Conservation (phyloP, 257 asterid genomes). For the Nicotiana obtusifolia region DNA sequence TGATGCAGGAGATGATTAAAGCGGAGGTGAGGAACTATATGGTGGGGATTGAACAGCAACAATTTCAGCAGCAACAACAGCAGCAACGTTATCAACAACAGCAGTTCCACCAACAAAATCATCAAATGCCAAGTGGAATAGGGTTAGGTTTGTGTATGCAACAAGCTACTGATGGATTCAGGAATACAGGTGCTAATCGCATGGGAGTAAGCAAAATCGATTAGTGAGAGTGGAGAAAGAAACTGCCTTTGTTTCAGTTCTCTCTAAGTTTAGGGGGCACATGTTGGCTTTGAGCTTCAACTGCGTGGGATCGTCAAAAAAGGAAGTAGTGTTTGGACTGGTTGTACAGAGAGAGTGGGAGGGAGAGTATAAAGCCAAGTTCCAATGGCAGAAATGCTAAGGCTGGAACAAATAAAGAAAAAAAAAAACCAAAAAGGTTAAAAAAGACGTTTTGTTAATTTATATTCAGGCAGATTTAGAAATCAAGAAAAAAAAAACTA, state of each 20-base stretch:
- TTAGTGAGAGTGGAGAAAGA: constrained; percentile 22
- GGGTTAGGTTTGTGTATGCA: constrained; percentile 49
- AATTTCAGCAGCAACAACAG: constrained; percentile 15
- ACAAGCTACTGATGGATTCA: constrained; percentile 55
- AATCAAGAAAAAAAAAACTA: neutral
- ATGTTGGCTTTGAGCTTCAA: neutral
- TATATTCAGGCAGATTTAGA: constrained; percentile 9
- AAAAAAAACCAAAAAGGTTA: neutral
- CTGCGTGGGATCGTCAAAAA: constrained; percentile 6
- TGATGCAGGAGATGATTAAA: constrained; percentile 82
- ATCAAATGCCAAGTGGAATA: constrained; percentile 27
- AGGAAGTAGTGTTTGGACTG: constrained; percentile 17
- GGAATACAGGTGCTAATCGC: constrained; percentile 55
- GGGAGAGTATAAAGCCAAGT: constrained; percentile 7
- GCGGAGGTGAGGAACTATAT: constrained; percentile 79
- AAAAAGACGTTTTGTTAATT: neutral
- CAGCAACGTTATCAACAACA: constrained; percentile 24
- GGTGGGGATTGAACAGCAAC: constrained; percentile 39
- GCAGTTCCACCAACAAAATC: constrained; percentile 24
- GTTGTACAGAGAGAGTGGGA: constrained; percentile 32
- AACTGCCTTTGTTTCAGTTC: constrained; percentile 47
- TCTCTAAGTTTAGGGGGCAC: neutral
- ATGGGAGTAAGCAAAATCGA: constrained; percentile 59
- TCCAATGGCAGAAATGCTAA: constrained; percentile 10
- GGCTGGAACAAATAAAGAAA: constrained; percentile 8